Evolutionary conservation across 2,329 filamentous ascomycete species (phyloP).

Genomic region (Nothopassalora personata): DNA sequence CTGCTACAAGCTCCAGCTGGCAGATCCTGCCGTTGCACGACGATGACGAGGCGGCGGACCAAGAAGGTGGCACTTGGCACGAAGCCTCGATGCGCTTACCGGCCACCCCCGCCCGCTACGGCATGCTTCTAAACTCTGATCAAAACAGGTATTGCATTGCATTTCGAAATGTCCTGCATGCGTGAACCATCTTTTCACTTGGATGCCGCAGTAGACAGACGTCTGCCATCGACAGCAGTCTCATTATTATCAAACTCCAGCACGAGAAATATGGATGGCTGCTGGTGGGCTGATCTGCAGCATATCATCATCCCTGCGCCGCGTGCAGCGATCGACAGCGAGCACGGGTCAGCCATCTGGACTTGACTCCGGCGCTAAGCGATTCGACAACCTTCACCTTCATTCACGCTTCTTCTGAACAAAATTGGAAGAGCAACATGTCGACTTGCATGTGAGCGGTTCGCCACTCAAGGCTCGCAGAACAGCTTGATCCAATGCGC

Average conservation of each 20-base stretch:
- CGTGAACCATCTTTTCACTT: too few species aligned
- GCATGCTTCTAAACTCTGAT: neutral
- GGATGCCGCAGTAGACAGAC: too few species aligned
- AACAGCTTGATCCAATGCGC: neutral
- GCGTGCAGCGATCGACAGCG: too few species aligned
- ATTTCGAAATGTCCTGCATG: too few species aligned
- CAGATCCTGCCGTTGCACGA: neutral
- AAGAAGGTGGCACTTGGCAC: neutral
- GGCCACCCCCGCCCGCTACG: neutral
- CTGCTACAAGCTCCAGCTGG: neutral
- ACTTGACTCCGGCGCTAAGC: neutral
- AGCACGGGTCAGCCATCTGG: neutral
- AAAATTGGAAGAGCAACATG: neutral
- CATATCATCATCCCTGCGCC: too few species aligned
- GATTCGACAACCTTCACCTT: neutral
- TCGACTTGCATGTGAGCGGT: constrained; percentile 1
- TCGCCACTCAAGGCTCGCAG: neutral
- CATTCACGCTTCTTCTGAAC: too few species aligned
- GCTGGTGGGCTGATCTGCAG: too few species aligned
- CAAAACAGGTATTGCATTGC: neutral
- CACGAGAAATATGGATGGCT: too few species aligned
- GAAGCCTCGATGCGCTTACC: neutral
- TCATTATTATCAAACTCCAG: too few species aligned
- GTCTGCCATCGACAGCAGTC: too few species aligned
- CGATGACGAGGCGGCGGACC: neutral